phyloP scores from a whole-genome alignment of 179 eudicot species.

The Silene coronaria region DNA sequence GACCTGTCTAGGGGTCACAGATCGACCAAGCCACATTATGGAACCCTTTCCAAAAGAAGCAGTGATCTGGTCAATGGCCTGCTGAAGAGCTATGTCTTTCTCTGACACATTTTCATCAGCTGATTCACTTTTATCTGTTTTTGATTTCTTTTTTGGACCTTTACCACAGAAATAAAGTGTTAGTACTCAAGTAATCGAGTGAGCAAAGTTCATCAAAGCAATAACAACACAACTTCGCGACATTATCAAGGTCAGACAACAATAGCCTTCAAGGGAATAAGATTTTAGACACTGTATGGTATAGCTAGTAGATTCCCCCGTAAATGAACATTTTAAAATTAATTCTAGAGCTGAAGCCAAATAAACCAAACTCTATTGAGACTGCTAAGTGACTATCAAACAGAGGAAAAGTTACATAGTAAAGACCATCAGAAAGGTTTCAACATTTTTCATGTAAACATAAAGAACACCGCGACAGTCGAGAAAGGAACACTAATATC shows the following conservation, averaged over 20 bases:
- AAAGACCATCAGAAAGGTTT: background rate
- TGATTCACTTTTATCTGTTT: conserved; percentile 72
- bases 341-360: background rate
- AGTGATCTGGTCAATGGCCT: conserved; percentile 82
- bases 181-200: conserved; percentile 6
- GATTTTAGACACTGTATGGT: background rate
- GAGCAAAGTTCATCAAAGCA: conserved; percentile 1
- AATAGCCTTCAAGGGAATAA: background rate
- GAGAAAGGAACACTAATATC: background rate
- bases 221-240: background rate
- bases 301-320: background rate
- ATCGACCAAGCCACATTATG: conserved; percentile 95
- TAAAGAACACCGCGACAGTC: background rate
- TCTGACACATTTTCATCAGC: conserved; percentile 71
- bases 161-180: conserved; percentile 13
- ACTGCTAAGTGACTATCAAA: background rate
- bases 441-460: background rate
- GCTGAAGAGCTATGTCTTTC: conserved; percentile 75
- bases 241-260: background rate
- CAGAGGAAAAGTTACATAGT: background rate
- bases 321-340: background rate
- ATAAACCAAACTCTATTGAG: background rate
- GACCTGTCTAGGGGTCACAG: conserved; percentile 43
- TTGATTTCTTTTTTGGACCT: conserved; percentile 72
- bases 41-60: conserved; percentile 88